Base-by-base conservation (phyloP, 306 rosid species). In the Fragaria iinumae region DNA sequence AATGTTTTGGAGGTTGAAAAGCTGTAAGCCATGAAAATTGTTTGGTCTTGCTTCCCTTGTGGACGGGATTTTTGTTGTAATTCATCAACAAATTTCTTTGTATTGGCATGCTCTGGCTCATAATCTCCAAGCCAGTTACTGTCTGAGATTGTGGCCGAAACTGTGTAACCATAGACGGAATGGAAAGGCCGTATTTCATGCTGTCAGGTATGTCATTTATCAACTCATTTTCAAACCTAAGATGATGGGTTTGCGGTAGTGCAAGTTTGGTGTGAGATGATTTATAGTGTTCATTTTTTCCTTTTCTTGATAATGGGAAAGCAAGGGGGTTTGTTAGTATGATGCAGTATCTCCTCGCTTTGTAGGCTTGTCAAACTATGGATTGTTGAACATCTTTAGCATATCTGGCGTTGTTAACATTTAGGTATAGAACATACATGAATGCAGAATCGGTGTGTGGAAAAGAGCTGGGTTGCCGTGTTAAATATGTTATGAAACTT, bases 31-130 rank as follows among this genome's bases (percentile, higher is more conserved):
- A 27, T 70, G 71, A 41, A 71, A 45, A 67, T 66, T 71, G 77
- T 65, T 47, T 79, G 82, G 74, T 63, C 73, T 47, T 76, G 72
- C 86, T 77, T 79, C 72, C 79, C 69, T 53, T 74, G 70, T 82
- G 72, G 39, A 75, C 60, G 69, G 82, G 84, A 39, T 49, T 69
- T 53, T 79, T 81, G 85, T 81, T 85, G 81, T 72, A 82, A 62
- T 41, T 57, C 71, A 80, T 76, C 76, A 71, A 55, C 79, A 73
- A 81, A 59, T 73, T 67, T 84, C 83, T 75, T 76, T 80, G 66
- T 75, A 72, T 27, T 59, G 64, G 80, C 74, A 69, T 77, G 68
- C 78, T 69, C 77, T 71, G 80, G 69, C 17, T 43, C 67, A n/a
- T 6, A 67, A 63, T 75, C 71, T 50, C 39, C 55, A 25, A 6